Evolutionary conservation across 2,329 filamentous ascomycete genomes (phyloP).

Genomic region (Talaromyces sp.): DNA sequence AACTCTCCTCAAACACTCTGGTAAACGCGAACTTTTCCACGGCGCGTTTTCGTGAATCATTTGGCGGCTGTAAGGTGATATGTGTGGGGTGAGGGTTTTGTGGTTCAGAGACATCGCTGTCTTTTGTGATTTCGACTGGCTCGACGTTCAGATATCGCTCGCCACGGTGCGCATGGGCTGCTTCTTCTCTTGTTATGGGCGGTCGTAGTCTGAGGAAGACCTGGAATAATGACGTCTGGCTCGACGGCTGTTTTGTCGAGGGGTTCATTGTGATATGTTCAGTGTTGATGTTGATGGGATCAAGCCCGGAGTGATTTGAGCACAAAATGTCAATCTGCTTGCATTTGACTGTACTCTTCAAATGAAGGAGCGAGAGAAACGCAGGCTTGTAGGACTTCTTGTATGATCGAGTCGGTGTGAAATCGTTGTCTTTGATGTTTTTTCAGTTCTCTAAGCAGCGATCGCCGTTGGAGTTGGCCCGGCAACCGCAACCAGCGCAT

Average conservation of each 20-base stretch:
- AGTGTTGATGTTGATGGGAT: background rate
- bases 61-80: slow-evolving; percentile 75
- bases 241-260: slow-evolving; percentile 42
- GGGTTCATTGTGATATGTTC: slow-evolving; percentile 33
- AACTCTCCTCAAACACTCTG: slow-evolving; percentile 82
- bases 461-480: slow-evolving; percentile 6
- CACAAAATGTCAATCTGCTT: background rate
- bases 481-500: slow-evolving; percentile 3
- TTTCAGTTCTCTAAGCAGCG: background rate
- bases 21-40: slow-evolving; percentile 95
- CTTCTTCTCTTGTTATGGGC: slow-evolving; percentile 46
- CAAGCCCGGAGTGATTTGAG: background rate
- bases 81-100: slow-evolving; percentile 54
- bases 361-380: background rate
- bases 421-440: background rate
- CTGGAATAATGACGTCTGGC: slow-evolving; percentile 69
- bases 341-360: background rate
- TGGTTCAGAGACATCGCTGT: slow-evolving; percentile 33
- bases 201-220: slow-evolving; percentile 84
- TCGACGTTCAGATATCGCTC: slow-evolving; percentile 80
- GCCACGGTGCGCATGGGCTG: slow-evolving; percentile 30
- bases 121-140: slow-evolving; percentile 39
- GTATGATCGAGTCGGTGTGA: background rate
- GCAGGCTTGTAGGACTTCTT: background rate
- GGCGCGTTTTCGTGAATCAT: slow-evolving; percentile 76